A percentile compares a stretch with the other conserved stretches of the same genome.
Evolutionary conservation across 345 rosid species (phyloP).

Genomic region (Fremontodendron californicum): DNA sequence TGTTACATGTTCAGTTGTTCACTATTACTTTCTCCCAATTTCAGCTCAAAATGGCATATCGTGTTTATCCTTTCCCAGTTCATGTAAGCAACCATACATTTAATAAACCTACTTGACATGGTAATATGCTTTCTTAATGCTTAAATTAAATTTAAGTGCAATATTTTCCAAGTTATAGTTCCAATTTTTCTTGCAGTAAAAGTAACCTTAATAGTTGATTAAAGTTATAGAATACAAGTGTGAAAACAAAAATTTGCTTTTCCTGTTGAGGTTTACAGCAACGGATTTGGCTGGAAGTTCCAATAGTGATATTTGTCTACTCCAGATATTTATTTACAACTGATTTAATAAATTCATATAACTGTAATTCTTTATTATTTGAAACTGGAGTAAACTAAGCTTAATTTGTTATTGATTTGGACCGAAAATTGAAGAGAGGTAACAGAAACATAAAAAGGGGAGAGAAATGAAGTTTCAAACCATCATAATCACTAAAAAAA

Average conservation of each 20-base stretch:
- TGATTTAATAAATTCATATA: background rate
- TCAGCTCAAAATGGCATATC: background rate
- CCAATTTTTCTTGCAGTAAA: background rate
- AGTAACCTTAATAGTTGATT: background rate
- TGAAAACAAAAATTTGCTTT: background rate
- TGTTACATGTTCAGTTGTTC: background rate
- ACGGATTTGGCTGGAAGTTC: background rate
- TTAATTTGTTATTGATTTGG: background rate
- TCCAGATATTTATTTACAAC: constrained; percentile 1
- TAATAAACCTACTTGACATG: background rate
- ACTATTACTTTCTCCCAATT: background rate
- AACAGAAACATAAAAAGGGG: background rate
- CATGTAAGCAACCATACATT: background rate
- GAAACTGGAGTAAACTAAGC: background rate
- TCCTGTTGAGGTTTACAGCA: background rate
- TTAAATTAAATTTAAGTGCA: background rate
- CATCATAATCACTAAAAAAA: background rate
- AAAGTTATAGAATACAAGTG: background rate
- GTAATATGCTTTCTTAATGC: background rate
- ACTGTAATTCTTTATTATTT: background rate
- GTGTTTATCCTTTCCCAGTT: background rate
- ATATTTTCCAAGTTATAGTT: background rate
- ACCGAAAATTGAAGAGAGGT: background rate
- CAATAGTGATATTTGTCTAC: background rate
- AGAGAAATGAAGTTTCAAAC: background rate